Conservation (phyloP, 1,139 yeast genomes). For the Pichia inconspicua region DNA sequence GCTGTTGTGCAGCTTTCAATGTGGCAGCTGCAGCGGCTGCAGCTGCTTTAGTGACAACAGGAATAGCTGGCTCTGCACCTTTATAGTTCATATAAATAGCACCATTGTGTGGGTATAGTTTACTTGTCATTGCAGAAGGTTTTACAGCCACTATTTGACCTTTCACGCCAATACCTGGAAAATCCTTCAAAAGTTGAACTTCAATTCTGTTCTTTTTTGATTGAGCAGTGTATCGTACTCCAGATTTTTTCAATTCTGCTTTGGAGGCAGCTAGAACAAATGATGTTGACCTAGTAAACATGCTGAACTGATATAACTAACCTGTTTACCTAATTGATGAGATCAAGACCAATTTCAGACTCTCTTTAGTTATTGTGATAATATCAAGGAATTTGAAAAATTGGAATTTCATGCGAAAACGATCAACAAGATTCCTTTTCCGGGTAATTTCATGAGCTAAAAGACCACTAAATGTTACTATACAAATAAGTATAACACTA, state of each 20-base stretch:
- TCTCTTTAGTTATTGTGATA: too few species aligned
- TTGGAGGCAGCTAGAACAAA: slow-evolving; percentile 11
- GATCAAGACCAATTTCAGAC: too few species aligned
- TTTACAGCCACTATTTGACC: slow-evolving; percentile 76
- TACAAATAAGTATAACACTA: too few species aligned
- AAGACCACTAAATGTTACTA: too few species aligned
- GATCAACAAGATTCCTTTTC: neutral
- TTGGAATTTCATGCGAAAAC: too few species aligned
- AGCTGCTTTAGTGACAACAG: slow-evolving; percentile 39
- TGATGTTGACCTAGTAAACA: slow-evolving; percentile 18
- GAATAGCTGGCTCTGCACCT: slow-evolving; percentile 50
- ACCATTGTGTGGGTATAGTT: slow-evolving; percentile 59
- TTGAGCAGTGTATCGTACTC: slow-evolving; percentile 27
- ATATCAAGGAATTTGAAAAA: too few species aligned
- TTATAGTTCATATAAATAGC: slow-evolving; percentile 39
- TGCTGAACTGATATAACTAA: neutral
- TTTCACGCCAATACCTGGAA: slow-evolving; percentile 48
- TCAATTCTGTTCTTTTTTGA: slow-evolving; percentile 39
- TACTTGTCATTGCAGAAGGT: slow-evolving; percentile 79
- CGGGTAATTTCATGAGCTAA: neutral
- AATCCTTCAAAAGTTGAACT: slow-evolving; percentile 67
- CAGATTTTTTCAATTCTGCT: slow-evolving; percentile 14
- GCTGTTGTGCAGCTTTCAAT: slow-evolving; percentile 13
- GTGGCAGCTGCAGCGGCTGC: slow-evolving; percentile 12
- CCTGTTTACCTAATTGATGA: neutral